These are phyloP conservation scores for Hypoxylon sp. DNA, from an alignment of 2,329 filamentous ascomycete species.

Conservation along the genomic window DNA sequence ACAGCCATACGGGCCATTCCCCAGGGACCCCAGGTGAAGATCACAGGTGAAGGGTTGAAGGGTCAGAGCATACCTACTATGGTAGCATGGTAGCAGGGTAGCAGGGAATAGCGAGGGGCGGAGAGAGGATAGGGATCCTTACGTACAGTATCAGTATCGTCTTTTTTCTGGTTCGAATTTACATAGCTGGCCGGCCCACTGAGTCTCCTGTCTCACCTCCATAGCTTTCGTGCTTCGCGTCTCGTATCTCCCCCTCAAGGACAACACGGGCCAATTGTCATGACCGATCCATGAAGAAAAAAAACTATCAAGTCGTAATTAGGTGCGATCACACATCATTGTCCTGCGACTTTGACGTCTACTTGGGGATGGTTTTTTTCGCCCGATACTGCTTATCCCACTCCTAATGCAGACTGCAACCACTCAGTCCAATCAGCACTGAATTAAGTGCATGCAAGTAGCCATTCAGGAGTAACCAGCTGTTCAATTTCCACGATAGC, in stretches of 20 bases:
- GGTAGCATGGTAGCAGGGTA: background rate
- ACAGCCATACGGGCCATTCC: constrained; percentile 42
- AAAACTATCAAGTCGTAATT: constrained; percentile 37
- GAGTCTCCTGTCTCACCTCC: constrained; percentile 37
- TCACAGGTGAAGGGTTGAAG: constrained; percentile 46
- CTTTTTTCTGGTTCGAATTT: constrained; percentile 21
- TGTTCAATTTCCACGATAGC: constrained; percentile 53
- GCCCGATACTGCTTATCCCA: constrained; percentile 52
- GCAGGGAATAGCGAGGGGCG: constrained; percentile 30
- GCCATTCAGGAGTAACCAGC: constrained; percentile 56
- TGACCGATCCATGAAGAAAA: constrained; percentile 28
- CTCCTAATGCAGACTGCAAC: constrained; percentile 53
- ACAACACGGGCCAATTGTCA: constrained; percentile 39
- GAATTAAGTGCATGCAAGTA: constrained; percentile 48
- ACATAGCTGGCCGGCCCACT: constrained; percentile 25
- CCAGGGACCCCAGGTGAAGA: constrained; percentile 43
- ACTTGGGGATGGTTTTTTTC: constrained; percentile 49
- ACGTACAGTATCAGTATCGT: constrained; percentile 27
- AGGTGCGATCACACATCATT: constrained; percentile 47
- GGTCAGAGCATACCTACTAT: constrained; percentile 25
- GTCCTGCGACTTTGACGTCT: constrained; percentile 47
- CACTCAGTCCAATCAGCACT: constrained; percentile 53
- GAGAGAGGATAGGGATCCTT: constrained; percentile 26
- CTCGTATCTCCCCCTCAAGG: constrained; percentile 21
- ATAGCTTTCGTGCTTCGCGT: constrained; percentile 27